A percentile compares a stretch with the other conserved stretches of the same genome.
These are phyloP conservation scores for Aspergillus ibericus DNA, from an alignment of 2,329 filamentous ascomycete genomes.

Conservation along the genomic window DNA sequence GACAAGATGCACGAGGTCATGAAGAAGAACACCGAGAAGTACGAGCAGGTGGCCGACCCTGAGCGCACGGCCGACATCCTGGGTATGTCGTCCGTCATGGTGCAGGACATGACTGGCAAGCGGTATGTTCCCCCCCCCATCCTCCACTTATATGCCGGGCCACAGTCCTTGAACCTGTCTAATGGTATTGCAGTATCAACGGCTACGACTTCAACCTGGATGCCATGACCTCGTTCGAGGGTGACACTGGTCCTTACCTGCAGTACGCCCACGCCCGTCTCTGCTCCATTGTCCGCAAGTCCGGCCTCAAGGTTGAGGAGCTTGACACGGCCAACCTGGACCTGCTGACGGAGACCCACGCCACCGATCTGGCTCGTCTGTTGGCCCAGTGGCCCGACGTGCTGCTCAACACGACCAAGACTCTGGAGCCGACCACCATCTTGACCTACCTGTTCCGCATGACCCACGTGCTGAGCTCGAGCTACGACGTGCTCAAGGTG, in stretches of 20 bases:
- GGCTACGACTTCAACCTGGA: slow-evolving; percentile 67
- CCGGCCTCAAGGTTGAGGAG: slow-evolving; percentile 48
- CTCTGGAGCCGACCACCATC: slow-evolving; percentile 66
- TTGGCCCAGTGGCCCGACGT: slow-evolving; percentile 67
- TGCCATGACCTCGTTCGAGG: slow-evolving; percentile 66
- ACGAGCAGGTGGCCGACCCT: slow-evolving; percentile 82
- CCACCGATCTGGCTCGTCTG: slow-evolving; percentile 60
- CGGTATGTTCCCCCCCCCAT: slow-evolving; percentile 53
- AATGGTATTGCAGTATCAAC: slow-evolving; percentile 51
- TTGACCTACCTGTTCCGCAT: slow-evolving; percentile 68
- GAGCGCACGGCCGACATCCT: slow-evolving; percentile 79
- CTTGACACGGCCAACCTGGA: slow-evolving; percentile 58
- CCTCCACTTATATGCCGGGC: no score
- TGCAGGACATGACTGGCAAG: slow-evolving; percentile 97
- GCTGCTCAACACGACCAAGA: slow-evolving; percentile 62
- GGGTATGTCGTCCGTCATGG: slow-evolving; percentile 94
- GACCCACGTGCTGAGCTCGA: slow-evolving; percentile 61
- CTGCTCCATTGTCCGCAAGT: slow-evolving; percentile 60
- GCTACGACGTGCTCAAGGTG: slow-evolving; percentile 64
- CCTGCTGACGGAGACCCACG: slow-evolving; percentile 62
- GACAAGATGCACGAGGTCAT: slow-evolving; percentile 99
- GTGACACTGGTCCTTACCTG: slow-evolving; percentile 65
- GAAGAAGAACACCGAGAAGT: slow-evolving; percentile 86
- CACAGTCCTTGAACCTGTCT: not conserved
- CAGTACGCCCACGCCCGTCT: slow-evolving; percentile 64